A percentile compares a stretch with the other conserved stretches of the same genome.
These are phyloP conservation scores for Acacia confusa DNA, from an alignment of 306 rosid species.

Conservation along the genomic window DNA sequence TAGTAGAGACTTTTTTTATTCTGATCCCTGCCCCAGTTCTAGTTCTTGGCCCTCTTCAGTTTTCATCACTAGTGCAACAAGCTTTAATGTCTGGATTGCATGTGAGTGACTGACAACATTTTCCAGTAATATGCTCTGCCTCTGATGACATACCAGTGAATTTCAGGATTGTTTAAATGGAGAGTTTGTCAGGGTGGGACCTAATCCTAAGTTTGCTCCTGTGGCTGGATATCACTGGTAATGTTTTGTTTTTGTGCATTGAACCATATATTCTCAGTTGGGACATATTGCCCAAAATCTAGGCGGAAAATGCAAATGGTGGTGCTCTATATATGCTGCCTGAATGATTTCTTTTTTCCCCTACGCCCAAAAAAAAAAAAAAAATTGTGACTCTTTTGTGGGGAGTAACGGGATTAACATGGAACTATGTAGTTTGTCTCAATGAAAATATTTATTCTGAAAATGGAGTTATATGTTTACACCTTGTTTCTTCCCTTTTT, in stretches of 20 bases:
- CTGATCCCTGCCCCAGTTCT: background rate
- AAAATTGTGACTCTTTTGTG: background rate
- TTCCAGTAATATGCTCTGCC: background rate
- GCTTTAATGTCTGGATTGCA: background rate
- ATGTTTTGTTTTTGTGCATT: background rate
- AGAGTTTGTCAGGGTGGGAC: conserved; percentile 96
- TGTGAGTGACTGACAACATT: conserved; percentile 5
- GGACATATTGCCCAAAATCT: conserved; percentile 1
- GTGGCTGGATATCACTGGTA: conserved; percentile 97
- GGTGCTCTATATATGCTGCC: conserved; percentile 12
- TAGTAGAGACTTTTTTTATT: conserved; percentile 8
- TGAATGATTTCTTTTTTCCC: background rate
- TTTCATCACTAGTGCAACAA: background rate
- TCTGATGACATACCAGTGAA: conserved; percentile 21
- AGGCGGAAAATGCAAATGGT: conserved; percentile 17
- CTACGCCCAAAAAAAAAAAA: background rate
- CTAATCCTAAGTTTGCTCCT: conserved; percentile 79
- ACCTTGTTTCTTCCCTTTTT: conserved; percentile 20
- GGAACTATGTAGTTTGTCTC: conserved; percentile 15
- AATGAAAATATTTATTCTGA: conserved; percentile 10
- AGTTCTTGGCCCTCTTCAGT: background rate
- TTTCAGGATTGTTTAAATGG: conserved; percentile 87
- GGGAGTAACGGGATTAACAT: conserved; percentile 3
- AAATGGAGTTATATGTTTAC: conserved; percentile 33
- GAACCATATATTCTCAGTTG: background rate